Evolutionary conservation across 768 basidiomycete genomes (phyloP).

Genomic region (Mycena galericulata): DNA sequence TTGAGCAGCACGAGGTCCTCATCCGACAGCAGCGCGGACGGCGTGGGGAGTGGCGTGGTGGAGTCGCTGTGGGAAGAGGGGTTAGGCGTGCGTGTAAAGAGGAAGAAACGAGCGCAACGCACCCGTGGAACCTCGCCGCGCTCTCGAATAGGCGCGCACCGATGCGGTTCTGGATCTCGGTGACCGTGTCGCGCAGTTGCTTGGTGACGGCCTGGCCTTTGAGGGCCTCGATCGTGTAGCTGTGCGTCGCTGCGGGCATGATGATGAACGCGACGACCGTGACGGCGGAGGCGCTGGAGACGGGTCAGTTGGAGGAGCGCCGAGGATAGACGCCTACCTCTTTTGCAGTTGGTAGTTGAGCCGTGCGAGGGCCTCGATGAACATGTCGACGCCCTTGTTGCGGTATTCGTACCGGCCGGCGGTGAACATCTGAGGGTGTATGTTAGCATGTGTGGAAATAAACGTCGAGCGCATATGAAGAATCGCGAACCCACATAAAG

Average conservation of each 20-base stretch:
- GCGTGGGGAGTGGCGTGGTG: constrained; percentile 82
- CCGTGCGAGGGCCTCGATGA: constrained; percentile 95
- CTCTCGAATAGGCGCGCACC: constrained; percentile 95
- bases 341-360: constrained; percentile 67
- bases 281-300: constrained; percentile 64
- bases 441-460: constrained; percentile 18
- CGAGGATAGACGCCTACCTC: constrained; percentile 31
- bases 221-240: constrained; percentile 97
- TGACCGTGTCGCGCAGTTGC: constrained; percentile 95
- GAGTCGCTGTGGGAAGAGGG: not conserved
- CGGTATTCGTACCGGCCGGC: constrained; percentile 99
- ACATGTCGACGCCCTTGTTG: constrained; percentile 99
- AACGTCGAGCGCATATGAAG: constrained; percentile 2
- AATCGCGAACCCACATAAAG: constrained; percentile 83
- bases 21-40: constrained; percentile 80
- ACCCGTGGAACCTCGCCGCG: constrained; percentile 94
- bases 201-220: constrained; percentile 98
- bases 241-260: constrained; percentile 96
- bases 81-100: not conserved
- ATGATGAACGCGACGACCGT: constrained; percentile 99
- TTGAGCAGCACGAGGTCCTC: constrained; percentile 97
- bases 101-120: constrained; percentile 40
- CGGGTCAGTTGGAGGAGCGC: not conserved
- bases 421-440: constrained; percentile 85
- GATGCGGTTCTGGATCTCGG: constrained; percentile 93